Evolutionary conservation across 441 rosid genomes (phyloP).

Genomic region (Syzygium syzygioides): DNA sequence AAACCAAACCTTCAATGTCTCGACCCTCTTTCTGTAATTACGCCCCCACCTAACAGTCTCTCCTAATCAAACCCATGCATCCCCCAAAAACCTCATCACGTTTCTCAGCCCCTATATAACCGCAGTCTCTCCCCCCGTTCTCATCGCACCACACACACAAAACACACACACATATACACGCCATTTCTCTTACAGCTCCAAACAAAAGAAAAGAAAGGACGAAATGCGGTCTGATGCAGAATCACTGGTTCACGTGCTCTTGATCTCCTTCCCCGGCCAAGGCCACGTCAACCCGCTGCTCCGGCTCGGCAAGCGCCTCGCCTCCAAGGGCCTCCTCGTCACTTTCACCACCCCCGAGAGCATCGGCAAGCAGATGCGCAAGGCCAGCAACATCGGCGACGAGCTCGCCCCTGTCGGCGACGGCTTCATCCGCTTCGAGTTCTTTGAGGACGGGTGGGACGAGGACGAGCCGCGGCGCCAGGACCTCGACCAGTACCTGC

Average conservation of each 20-base stretch:
- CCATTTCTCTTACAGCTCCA: background rate
- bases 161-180: background rate
- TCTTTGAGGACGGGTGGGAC: constrained; percentile 51
- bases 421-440: constrained; percentile 60
- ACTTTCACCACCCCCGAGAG: constrained; percentile 48
- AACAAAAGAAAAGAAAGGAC: background rate
- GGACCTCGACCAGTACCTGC: constrained; percentile 30
- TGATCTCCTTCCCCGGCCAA: constrained; percentile 67
- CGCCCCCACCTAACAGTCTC: background rate
- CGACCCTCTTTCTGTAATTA: background rate
- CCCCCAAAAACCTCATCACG: background rate
- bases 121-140: background rate
- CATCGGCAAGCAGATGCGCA: constrained; percentile 44
- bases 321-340: constrained; percentile 64
- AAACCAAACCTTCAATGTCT: constrained; percentile 1
- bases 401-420: constrained; percentile 44
- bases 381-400: constrained; percentile 28
- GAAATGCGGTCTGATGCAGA: constrained; percentile 27
- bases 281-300: constrained; percentile 81
- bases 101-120: background rate
- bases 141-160: background rate
- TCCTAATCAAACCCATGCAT: background rate
- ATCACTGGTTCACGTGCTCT: constrained; percentile 49
- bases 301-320: constrained; percentile 67
- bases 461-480: constrained; percentile 43